Base-by-base conservation (phyloP, 192 early-diverging fungal genomes). In the Backusella sp. region DNA sequence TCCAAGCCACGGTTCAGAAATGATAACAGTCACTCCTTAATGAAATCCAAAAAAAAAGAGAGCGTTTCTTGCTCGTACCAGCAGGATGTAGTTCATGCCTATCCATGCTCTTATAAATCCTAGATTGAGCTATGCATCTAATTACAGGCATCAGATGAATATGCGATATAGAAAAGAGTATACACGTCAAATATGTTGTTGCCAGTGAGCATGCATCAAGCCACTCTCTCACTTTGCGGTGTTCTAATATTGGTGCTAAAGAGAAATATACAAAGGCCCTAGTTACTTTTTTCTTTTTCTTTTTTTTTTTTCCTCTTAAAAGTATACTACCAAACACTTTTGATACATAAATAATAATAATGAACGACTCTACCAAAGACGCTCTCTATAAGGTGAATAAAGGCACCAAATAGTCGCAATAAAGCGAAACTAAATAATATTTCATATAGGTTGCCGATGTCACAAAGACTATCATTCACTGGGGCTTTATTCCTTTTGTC, bases 401-500 rank as follows among this genome's bases (percentile, higher is more conserved):
- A 39, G n/a, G 23, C 32, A 32, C 32, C 32, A 32, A 49, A 66
- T 28, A 65, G 19, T 3, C 28, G 37, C 6, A 70, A 34, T 70
- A 19, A 74, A 66, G 28, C 19, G 8, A 23, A 11, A 6, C 53
- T 12, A 36, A 35, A 14, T 32, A 32, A 17, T n/a, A 35, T 15
- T 53, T 35, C 32, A 35, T 34, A 19, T 65, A 81, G 80, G 76
- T 77, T 53, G 66, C 76, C 71, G 87, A 89, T 53, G 82, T 89
- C 39, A 79, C 85, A 66, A 89, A 89, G 82, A 84, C 83, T 34
- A 79, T 89, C 46, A 76, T 89, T n/a, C 87, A 89, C 74, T 89
- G 85, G 82, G 87, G 87, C 9, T 89, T 89, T 75, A 89, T 89
- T 80, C 87, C 87, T 44, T 87, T 87, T 59, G 86, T 89, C 67